A percentile compares a stretch with the other conserved stretches of the same genome.
Evolutionary conservation across 2,329 filamentous ascomycete genomes (phyloP).

Genomic region (Aureobasidium musti): DNA sequence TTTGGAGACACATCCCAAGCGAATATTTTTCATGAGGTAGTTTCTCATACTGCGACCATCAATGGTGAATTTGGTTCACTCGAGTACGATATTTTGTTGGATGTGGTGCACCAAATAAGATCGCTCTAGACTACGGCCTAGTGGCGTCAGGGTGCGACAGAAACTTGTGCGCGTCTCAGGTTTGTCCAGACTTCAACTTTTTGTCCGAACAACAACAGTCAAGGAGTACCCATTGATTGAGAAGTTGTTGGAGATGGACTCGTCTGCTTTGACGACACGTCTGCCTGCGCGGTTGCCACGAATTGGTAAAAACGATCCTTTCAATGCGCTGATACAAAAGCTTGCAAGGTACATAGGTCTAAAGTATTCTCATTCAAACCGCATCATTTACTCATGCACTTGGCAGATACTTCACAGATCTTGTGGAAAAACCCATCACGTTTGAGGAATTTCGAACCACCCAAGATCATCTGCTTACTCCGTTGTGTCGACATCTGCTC

Average conservation of each 20-base stretch:
- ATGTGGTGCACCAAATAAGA: neutral
- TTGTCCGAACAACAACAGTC: neutral
- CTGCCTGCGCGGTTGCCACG: conserved; percentile 35
- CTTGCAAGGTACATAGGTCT: conserved; percentile 56
- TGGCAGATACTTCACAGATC: conserved; percentile 62
- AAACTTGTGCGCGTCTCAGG: neutral
- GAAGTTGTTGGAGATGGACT: neutral
- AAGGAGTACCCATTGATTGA: neutral
- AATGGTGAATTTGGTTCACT: neutral
- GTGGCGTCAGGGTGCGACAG: conserved; percentile 21
- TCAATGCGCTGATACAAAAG: conserved; percentile 67
- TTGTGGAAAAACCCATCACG: conserved; percentile 64
- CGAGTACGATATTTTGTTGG: neutral
- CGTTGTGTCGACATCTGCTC: conserved; percentile 67
- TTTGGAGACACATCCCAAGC: neutral
- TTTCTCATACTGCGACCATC: neutral
- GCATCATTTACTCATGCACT: conserved; percentile 27
- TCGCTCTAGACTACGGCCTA: conserved; percentile 5
- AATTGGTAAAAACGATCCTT: conserved; percentile 61
- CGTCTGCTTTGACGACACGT: neutral
- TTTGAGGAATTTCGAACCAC: conserved; percentile 74
- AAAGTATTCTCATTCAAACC: conserved; percentile 34
- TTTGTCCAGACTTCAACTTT: neutral
- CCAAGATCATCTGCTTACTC: conserved; percentile 56
- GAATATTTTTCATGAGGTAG: neutral